Percentiles rank a stretch among this genome's conserved stretches.
phyloP scores from a whole-genome alignment of 208 protist genomes.

The Wallacemonas sp. region DNA sequence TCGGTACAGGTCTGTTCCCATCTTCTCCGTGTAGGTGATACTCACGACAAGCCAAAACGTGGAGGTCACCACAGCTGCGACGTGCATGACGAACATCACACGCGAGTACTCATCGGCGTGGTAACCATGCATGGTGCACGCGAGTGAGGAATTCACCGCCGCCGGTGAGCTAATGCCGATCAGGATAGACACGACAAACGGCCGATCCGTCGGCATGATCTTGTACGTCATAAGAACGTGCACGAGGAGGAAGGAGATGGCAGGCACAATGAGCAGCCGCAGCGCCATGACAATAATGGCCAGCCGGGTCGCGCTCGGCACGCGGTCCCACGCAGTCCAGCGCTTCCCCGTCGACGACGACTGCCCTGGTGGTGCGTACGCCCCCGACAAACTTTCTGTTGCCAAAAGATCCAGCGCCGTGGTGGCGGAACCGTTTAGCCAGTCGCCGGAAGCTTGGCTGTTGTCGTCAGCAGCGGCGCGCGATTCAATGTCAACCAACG shows the following conservation, averaged over 20 bases:
- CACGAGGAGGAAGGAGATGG: conserved; percentile 51
- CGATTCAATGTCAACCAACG: background rate
- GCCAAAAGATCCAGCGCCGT: background rate
- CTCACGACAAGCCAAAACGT: conserved; percentile 52
- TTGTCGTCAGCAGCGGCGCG: no score
- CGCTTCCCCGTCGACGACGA: background rate
- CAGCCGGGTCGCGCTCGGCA: conserved; percentile 24
- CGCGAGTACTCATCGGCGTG: conserved; percentile 47
- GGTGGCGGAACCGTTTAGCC: background rate
- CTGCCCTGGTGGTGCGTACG: background rate
- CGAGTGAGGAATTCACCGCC: conserved; percentile 61
- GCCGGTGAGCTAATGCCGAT: conserved; percentile 58
- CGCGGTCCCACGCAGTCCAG: conserved; percentile 2
- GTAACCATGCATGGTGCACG: conserved; percentile 63
- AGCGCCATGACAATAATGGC: conserved; percentile 33
- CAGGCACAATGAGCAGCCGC: conserved; percentile 56
- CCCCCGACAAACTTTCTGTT: background rate
- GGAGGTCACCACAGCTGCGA: conserved; percentile 43
- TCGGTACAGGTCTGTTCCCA: conserved; percentile 1
- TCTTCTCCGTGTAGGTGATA: conserved; percentile 24
- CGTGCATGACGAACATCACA: conserved; percentile 72
- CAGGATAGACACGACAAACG: conserved; percentile 62
- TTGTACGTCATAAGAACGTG: conserved; percentile 35
- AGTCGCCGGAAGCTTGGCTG: no score
- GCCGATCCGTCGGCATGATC: conserved; percentile 45